Evolutionary conservation across 73 alveolate genomes (phyloP).

Genomic region (Tetrahymena elliotti): DNA sequence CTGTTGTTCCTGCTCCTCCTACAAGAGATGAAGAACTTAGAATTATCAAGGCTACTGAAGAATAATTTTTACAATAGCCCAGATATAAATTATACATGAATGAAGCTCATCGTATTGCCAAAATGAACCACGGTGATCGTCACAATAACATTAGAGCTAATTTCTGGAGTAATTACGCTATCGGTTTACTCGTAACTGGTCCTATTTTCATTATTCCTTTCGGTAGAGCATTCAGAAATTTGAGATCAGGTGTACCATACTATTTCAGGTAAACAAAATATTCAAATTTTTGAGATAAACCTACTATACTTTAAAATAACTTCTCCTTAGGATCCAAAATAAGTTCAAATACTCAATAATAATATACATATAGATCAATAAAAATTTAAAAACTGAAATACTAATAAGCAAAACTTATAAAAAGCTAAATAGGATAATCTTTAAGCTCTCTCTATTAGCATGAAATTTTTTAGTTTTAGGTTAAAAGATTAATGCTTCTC

Average conservation of each 20-base stretch:
- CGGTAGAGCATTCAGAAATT: background rate
- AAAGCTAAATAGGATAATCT: background rate
- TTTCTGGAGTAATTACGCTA: background rate
- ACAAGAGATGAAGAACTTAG: background rate
- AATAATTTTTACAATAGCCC: background rate
- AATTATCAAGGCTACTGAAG: background rate
- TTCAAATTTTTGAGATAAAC: background rate
- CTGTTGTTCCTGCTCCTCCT: background rate
- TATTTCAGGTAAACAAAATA: background rate
- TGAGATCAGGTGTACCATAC: background rate
- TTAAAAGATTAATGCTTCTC: background rate
- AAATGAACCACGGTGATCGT: background rate
- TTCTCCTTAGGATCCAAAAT: background rate
- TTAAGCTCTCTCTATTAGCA: background rate
- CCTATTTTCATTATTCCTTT: background rate
- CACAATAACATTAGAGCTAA: background rate
- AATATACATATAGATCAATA: background rate
- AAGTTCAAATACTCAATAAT: background rate
- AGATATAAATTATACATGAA: background rate
- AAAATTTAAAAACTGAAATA: no score
- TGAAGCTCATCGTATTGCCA: background rate
- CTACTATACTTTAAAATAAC: background rate
- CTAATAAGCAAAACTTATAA: background rate
- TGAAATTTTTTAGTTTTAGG: background rate
- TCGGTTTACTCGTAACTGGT: background rate